These are phyloP conservation scores for Metschnikowia kofuensis DNA, from an alignment of 805 yeast species.

Conservation along the genomic window DNA sequence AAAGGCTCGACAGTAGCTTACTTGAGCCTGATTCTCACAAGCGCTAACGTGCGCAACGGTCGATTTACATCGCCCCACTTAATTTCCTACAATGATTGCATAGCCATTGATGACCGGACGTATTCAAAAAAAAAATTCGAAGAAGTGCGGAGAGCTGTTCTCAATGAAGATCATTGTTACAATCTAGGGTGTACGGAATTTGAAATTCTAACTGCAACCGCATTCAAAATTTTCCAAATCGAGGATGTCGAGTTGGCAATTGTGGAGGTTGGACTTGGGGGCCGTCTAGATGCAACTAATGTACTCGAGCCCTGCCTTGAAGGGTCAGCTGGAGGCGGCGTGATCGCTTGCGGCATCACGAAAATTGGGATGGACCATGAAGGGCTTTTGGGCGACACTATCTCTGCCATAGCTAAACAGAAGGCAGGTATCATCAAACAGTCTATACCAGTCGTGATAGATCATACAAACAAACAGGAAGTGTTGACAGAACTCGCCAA, in stretches of 20 bases:
- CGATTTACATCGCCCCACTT: constrained; percentile 90
- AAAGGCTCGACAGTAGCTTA: constrained; percentile 92
- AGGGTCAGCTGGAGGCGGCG: constrained; percentile 28
- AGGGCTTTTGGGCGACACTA: constrained; percentile 62
- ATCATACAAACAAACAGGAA: constrained; percentile 16
- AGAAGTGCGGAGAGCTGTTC: constrained; percentile 42
- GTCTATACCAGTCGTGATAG: constrained; percentile 54
- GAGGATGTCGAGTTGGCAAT: constrained; percentile 69
- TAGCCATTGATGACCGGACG: constrained; percentile 60
- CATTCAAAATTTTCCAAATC: constrained; percentile 68
- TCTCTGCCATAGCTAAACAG: constrained; percentile 65
- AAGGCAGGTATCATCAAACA: constrained; percentile 84
- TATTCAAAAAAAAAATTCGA: constrained; percentile 48
- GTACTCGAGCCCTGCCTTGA: constrained; percentile 36
- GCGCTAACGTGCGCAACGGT: constrained; percentile 55
- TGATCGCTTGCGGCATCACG: constrained; percentile 69
- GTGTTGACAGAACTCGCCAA: constrained; percentile 48
- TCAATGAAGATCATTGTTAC: constrained; percentile 34
- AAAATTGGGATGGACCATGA: constrained; percentile 89
- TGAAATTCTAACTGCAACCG: constrained; percentile 81
- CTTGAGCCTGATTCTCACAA: constrained; percentile 58
- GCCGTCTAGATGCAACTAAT: constrained; percentile 85
- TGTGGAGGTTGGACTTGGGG: constrained; percentile 95
- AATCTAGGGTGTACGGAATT: constrained; percentile 78
- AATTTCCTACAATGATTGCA: constrained; percentile 68